Conservation (phyloP, 2,329 filamentous ascomycete genomes). For the Botrytis galanthina region DNA sequence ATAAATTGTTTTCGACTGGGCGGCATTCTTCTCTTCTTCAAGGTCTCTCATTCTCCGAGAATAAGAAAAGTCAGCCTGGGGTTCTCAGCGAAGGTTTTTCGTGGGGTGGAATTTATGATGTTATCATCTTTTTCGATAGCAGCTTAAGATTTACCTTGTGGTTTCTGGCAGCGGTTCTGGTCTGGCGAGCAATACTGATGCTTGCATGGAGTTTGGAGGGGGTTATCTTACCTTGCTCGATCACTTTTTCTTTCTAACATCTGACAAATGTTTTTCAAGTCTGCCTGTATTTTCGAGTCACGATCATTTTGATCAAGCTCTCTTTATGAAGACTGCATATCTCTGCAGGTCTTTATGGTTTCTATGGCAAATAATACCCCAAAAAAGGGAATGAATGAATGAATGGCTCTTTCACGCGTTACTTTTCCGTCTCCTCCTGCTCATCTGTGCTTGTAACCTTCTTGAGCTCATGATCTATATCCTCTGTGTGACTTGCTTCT, state of each 20-base stretch:
- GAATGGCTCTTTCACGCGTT: conserved; percentile 37
- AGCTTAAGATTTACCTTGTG: conserved; percentile 34
- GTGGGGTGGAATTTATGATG: conserved; percentile 33
- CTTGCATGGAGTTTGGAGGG: conserved; percentile 39
- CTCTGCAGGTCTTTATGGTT: conserved; percentile 32
- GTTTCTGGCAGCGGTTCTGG: conserved; percentile 38
- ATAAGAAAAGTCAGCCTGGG: conserved; percentile 39
- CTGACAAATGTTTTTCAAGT: conserved; percentile 28
- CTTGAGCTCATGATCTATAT: conserved; percentile 41
- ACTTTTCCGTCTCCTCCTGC: conserved; percentile 57
- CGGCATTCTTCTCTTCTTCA: conserved; percentile 8
- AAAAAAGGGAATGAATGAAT: conserved; percentile 24
- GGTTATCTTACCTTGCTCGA: conserved; percentile 32
- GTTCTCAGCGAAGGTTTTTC: conserved; percentile 38
- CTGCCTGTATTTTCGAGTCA: conserved; percentile 31
- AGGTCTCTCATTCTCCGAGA: conserved; percentile 15
- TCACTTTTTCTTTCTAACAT: conserved; percentile 32
- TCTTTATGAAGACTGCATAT: conserved; percentile 31
- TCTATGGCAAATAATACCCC: conserved; percentile 35
- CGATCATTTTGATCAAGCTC: conserved; percentile 38
- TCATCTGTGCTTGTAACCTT: conserved; percentile 52
- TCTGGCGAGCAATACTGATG: conserved; percentile 34
- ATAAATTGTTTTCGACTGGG: conserved; percentile 12
- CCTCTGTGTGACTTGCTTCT: conserved; percentile 24
- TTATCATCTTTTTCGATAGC: conserved; percentile 32